Conservation (phyloP, 129 eudicot species). For the Rutidosis leptorrhynchoides region DNA sequence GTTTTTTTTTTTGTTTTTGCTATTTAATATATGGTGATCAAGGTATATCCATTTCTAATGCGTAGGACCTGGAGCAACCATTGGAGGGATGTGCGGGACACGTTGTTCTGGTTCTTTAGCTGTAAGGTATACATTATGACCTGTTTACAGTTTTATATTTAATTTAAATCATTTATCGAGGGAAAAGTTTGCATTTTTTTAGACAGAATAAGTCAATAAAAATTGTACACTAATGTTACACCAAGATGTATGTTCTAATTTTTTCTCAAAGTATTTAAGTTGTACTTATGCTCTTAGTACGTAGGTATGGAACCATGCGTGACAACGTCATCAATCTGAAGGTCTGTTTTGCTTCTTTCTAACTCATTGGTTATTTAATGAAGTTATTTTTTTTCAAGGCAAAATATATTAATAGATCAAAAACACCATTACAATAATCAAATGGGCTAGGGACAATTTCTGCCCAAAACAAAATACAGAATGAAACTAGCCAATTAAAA, state of each 20-base stretch:
- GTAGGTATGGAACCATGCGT: conserved; percentile 99
- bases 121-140: conserved; percentile 60
- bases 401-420: too few species aligned
- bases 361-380: neutral
- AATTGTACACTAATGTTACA: neutral
- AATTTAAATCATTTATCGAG: neutral
- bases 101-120: conserved; percentile 99
- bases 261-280: conserved; percentile 24
- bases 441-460: too few species aligned
- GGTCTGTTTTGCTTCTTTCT: conserved; percentile 36
- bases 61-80: conserved; percentile 98
- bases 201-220: neutral
- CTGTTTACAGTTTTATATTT: conserved; percentile 17
- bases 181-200: neutral
- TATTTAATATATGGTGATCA: neutral
- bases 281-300: conserved; percentile 35
- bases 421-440: too few species aligned
- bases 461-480: too few species aligned
- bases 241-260: conserved; percentile 17
- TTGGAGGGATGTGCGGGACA: conserved; percentile 99
- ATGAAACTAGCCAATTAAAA: too few species aligned
- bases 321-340: conserved; percentile 91
- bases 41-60: conserved; percentile 14
- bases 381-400: neutral
- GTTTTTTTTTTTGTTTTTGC: neutral